Conservation (phyloP, 176 grass and related monocot species). For the Poa pratensis region DNA sequence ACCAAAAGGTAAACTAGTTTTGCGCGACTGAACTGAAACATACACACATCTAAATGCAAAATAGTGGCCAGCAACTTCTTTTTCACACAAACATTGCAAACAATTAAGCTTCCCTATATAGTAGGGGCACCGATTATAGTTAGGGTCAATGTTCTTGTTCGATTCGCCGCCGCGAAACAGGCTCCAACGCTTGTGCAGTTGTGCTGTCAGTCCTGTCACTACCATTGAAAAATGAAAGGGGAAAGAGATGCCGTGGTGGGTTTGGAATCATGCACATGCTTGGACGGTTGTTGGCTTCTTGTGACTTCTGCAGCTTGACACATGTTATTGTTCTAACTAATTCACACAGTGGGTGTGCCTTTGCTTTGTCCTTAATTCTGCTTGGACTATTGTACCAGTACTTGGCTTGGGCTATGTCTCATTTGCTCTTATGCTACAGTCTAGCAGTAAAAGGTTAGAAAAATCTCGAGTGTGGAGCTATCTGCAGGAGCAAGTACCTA, state of each 20-base stretch:
- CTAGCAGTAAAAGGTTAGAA: background rate
- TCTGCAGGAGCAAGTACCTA: constrained; percentile 13
- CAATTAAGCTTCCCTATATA: too few species aligned
- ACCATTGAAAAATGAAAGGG: background rate
- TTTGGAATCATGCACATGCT: constrained; percentile 56
- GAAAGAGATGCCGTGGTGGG: constrained; percentile 2
- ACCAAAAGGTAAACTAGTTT: background rate
- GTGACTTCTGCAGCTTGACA: constrained; percentile 26
- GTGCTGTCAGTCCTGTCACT: constrained; percentile 1
- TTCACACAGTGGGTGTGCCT: constrained; percentile 10
- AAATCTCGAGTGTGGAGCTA: constrained; percentile 43
- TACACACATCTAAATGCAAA: background rate
- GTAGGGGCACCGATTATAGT: background rate
- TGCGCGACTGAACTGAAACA: too few species aligned
- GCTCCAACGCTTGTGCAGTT: constrained; percentile 14
- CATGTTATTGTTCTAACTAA: constrained; percentile 22
- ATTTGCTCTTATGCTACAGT: constrained; percentile 14
- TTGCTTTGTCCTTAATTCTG: constrained; percentile 45
- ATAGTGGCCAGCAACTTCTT: background rate
- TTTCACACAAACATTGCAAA: background rate
- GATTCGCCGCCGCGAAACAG: constrained; percentile 9
- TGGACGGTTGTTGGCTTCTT: constrained; percentile 45
- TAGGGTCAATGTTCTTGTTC: background rate
- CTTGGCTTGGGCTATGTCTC: constrained; percentile 43
- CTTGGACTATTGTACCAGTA: constrained; percentile 31